A percentile compares a stretch with the other conserved stretches of the same genome.
phyloP scores from a whole-genome alignment of 176 grass and related monocot genomes.

The Luzula sylvatica region DNA sequence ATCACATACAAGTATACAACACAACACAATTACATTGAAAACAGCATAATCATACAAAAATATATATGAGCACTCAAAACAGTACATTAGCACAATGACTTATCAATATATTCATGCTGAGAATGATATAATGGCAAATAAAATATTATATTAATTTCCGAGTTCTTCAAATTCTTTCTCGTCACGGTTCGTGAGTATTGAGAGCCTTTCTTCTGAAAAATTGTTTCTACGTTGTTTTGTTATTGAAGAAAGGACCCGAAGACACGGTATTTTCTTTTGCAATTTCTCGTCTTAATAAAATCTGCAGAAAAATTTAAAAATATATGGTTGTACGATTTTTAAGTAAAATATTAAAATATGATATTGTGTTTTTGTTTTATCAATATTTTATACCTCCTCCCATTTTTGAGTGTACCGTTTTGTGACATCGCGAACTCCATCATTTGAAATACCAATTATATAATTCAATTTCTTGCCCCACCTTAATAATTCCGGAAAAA shows the following conservation, averaged over 20 bases:
- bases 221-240: constrained; percentile 47
- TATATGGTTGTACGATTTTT: too few species aligned
- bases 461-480: constrained; percentile 96
- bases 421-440: constrained; percentile 74
- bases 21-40: too few species aligned
- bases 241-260: constrained; percentile 52
- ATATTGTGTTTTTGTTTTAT: neutral
- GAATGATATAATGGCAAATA: too few species aligned
- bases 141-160: too few species aligned
- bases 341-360: neutral
- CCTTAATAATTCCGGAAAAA: constrained; percentile 35
- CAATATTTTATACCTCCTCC: constrained; percentile 73
- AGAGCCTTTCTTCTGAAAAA: constrained; percentile 40
- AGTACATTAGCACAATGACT: too few species aligned
- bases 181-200: constrained; percentile 37
- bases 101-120: too few species aligned
- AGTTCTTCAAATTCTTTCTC: constrained; percentile 78
- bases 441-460: constrained; percentile 71
- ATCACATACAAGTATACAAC: too few species aligned
- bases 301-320: constrained; percentile 31
- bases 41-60: too few species aligned
- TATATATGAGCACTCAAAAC: too few species aligned
- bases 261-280: constrained; percentile 50
- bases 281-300: constrained; percentile 66
- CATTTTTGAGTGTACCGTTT: constrained; percentile 93